These are phyloP conservation scores for Heliamphora pulchella DNA, from an alignment of 179 eudicot species.

Conservation along the genomic window DNA sequence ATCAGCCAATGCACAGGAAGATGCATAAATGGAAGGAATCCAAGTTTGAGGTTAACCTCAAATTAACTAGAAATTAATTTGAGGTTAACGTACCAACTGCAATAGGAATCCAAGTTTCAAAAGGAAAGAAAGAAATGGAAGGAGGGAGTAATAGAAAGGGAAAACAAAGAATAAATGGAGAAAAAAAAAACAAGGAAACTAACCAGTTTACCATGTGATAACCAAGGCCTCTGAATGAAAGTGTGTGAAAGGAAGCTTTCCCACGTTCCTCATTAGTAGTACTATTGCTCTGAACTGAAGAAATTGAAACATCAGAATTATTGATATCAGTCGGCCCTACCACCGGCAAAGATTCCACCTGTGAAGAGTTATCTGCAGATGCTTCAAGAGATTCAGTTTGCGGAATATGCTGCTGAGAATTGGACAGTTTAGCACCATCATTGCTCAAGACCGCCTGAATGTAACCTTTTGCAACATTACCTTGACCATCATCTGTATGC, in stretches of 20 bases:
- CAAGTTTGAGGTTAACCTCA: too few species aligned
- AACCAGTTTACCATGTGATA: constrained; percentile 17
- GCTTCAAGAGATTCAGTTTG: constrained; percentile 34
- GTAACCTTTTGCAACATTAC: constrained; percentile 19
- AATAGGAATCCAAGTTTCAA: background rate
- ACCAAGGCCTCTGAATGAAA: constrained; percentile 10
- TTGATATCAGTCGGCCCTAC: background rate
- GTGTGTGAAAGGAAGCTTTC: constrained; percentile 10
- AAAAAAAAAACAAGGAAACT: constrained; percentile 13
- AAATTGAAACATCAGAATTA: background rate
- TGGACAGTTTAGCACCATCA: constrained; percentile 32
- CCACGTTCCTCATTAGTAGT: background rate
- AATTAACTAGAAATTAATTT: too few species aligned
- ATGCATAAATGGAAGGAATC: background rate
- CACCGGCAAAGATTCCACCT: background rate
- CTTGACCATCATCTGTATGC: constrained; percentile 28
- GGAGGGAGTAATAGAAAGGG: background rate
- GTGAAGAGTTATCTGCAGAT: constrained; percentile 5
- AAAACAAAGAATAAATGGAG: background rate
- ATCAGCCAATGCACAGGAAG: background rate
- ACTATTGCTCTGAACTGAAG: constrained; percentile 7
- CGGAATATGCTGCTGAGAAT: constrained; percentile 33
- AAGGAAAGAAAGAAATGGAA: background rate
- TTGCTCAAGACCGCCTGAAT: constrained; percentile 29
- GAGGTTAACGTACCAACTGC: background rate